These are phyloP conservation scores for Pseudodiploospora longispora DNA, from an alignment of 2,329 filamentous ascomycete species.

Conservation along the genomic window DNA sequence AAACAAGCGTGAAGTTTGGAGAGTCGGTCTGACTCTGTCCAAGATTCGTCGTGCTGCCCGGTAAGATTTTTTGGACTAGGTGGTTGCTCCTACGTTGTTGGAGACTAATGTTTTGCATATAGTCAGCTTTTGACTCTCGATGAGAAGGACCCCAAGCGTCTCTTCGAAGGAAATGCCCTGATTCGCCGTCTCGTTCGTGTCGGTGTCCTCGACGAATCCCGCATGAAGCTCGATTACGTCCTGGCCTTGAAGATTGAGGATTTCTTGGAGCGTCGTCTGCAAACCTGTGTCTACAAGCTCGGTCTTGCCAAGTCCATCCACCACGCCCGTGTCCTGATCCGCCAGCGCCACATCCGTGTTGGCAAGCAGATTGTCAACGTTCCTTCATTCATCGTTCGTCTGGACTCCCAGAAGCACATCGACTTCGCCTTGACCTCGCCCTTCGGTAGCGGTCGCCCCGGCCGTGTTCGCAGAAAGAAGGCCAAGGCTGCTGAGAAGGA, in stretches of 20 bases:
- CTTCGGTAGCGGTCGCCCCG: slow-evolving; percentile 93
- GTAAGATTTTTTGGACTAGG: slow-evolving; percentile 41
- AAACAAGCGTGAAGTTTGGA: slow-evolving; percentile 99
- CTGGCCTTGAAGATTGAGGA: slow-evolving; percentile 98
- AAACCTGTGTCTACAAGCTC: slow-evolving; percentile 99
- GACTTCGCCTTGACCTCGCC: slow-evolving; percentile 97
- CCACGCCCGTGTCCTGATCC: slow-evolving; percentile 99
- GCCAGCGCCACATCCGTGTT: slow-evolving; percentile 98
- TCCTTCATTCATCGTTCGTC: slow-evolving; percentile 97
- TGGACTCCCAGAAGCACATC: slow-evolving; percentile 99
- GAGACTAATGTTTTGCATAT: slow-evolving; percentile 7
- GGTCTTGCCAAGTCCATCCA: slow-evolving; percentile 99
- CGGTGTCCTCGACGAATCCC: slow-evolving; percentile 98
- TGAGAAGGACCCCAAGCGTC: slow-evolving; percentile 99
- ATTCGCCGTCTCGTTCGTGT: slow-evolving; percentile 99
- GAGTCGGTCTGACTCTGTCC: slow-evolving; percentile 97
- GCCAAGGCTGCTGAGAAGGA: slow-evolving; percentile 87
- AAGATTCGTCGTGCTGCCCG: slow-evolving; percentile 99
- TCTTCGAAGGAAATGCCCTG: slow-evolving; percentile 99
- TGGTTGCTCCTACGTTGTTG: not conserved
- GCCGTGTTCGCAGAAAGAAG: slow-evolving; percentile 99
- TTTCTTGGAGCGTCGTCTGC: slow-evolving; percentile 99
- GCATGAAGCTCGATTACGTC: slow-evolving; percentile 99
- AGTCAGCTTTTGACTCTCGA: slow-evolving; percentile 99
- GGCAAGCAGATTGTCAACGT: slow-evolving; percentile 99